These are phyloP conservation scores for Lactifluus volemus DNA, from an alignment of 768 basidiomycete genomes.

Conservation along the genomic window DNA sequence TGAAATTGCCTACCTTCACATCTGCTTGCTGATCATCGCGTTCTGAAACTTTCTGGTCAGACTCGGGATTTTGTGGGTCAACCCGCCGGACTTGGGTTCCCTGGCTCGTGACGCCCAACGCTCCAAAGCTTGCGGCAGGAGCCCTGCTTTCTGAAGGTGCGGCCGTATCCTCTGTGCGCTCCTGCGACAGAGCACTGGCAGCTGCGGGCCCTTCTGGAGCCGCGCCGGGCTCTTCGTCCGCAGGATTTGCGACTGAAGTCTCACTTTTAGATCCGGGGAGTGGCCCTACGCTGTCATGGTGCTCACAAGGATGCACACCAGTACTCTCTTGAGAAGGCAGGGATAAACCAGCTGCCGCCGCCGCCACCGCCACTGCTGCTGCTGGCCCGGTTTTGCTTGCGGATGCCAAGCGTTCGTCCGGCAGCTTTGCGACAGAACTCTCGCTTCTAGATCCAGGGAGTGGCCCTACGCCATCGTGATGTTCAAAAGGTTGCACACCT, in stretches of 20 bases:
- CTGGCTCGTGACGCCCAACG: not conserved
- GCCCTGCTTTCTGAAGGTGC: not conserved
- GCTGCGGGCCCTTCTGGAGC: not conserved
- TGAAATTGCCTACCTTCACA: not conserved
- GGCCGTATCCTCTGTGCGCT: not conserved
- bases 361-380: too few relatives aligned
- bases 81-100: not conserved
- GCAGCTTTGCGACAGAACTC: conserved; percentile 38
- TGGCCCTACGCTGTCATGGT: conserved; percentile 28
- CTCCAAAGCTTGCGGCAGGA: not conserved
- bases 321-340: conserved; percentile 29
- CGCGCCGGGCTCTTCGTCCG: conserved; percentile 30
- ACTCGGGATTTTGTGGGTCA: not conserved
- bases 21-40: not conserved
- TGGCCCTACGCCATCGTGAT: conserved; percentile 36
- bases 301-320: conserved; percentile 28
- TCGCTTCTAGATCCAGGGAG: conserved; percentile 41
- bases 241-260: conserved; percentile 37
- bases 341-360: conserved; percentile 12
- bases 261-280: conserved; percentile 24
- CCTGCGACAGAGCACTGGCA: not conserved
- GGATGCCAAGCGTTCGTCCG: conserved; percentile 33
- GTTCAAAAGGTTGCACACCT: conserved; percentile 28
- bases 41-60: not conserved
- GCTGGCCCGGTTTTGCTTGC: not conserved